These are phyloP conservation scores for Anthracocystis setariae DNA, from an alignment of 1,284 basidiomycete genomes.

Conservation along the genomic window DNA sequence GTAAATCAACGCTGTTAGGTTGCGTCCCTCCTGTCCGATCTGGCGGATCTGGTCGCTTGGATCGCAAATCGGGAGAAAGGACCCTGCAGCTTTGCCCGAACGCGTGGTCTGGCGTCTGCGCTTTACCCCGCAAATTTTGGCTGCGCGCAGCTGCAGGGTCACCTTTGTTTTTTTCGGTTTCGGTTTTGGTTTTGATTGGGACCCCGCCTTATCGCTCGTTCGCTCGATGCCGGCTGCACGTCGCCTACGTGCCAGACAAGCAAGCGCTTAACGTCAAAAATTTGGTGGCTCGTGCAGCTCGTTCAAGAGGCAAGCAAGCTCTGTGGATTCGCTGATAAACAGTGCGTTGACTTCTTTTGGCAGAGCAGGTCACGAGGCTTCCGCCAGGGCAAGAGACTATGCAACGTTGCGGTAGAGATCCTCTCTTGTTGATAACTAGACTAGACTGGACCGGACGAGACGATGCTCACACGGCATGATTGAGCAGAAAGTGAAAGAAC, in stretches of 20 bases:
- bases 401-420: background rate
- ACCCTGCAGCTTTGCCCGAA: slow-evolving; percentile 2
- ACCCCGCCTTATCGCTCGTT: slow-evolving; percentile 5
- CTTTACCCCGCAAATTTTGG: slow-evolving; percentile 40
- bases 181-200: no score
- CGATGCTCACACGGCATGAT: no score
- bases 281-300: slow-evolving; percentile 25
- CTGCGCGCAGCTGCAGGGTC: slow-evolving; percentile 31
- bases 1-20: no score
- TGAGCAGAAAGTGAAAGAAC: no score
- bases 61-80: slow-evolving; percentile 1
- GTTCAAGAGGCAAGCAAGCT: no score
- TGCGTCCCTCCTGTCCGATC: no score
- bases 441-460: no score
- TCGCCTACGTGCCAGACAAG: background rate
- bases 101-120: background rate
- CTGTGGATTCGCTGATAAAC: background rate
- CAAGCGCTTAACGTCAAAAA: background rate
- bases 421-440: no score
- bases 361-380: slow-evolving; percentile 9
- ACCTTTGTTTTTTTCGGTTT: no score
- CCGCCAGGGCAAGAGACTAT: no score
- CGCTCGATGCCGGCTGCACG: no score
- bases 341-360: background rate
- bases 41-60: no score